Base-by-base conservation (phyloP, 441 rosid genomes). In the Omphalea diandra region DNA sequence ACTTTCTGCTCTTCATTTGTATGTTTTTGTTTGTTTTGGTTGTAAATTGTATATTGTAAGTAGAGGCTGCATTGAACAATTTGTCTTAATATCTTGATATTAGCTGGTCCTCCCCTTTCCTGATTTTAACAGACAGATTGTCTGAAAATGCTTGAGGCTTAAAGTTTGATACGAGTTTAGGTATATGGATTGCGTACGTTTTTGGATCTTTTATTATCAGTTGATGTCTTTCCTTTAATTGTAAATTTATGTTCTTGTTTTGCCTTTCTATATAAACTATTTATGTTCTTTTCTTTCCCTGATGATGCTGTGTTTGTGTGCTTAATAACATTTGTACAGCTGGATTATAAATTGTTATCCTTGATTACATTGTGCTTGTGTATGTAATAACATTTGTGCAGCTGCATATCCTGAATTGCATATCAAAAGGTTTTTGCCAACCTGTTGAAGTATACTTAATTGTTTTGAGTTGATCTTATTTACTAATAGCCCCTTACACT, bases 1-100 rank as follows among this genome's bases (percentile, higher is more conserved):
- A 41, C 26, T 57, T 73, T 54, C 36, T 50, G n/a, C 33, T 41
- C 14, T 38, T 60, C 14, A 0, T 10, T 58, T 20, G 27, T n/a
- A 20, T 53, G 59, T n/a, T 41, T 49, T 47, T 54, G 50, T 55
- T 36, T 57, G 62, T 57, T 36, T 33, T 72, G 78, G 84, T 84
- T 49, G 12, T 65, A 14, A 14, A 41, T 9, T 9, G 1, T 11
- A 53, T n/a, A 26, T 71, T 38, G 65, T 63, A 60, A 71, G 71
- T 77, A 38, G 57, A 61, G 26, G 9, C 57, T 24, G 41, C 71
- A 63, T 47, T 82, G 76, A 15, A 31, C 33, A 56, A 67, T 56
- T 67, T 7, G 7, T 55, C 0, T 7, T 63, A 47, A 44, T 20
- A 29, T 31, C 63, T 64, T 53, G 24, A 72, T 63, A 54, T 15